These are phyloP conservation scores for Lupinus albus DNA, from an alignment of 306 rosid species.

Conservation along the genomic window DNA sequence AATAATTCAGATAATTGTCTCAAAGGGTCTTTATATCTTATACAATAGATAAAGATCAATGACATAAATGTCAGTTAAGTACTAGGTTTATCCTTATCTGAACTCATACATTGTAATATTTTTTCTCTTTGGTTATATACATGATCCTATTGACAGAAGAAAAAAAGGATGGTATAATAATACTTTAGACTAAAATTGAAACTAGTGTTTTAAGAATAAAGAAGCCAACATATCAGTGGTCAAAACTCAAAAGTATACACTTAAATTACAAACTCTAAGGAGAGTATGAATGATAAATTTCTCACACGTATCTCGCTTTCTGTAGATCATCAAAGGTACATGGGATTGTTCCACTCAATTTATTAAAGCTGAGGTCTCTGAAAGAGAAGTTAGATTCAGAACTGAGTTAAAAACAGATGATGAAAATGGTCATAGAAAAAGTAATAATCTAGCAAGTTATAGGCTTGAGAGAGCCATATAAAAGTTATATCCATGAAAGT, in stretches of 20 bases:
- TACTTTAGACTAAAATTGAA: not conserved
- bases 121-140: no score
- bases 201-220: not conserved
- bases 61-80: not conserved
- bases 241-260: not conserved
- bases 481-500: not conserved
- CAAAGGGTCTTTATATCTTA: conserved; percentile 6
- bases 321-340: conserved; percentile 35
- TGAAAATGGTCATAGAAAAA: no score
- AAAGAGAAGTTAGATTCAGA: conserved; percentile 3
- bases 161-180: no score
- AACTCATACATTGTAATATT: no score
- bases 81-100: no score
- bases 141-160: no score
- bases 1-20: not conserved
- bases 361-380: conserved; percentile 91
- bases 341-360: conserved; percentile 65
- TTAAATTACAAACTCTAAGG: conserved; percentile 3
- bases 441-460: not conserved
- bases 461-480: not conserved
- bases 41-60: not conserved
- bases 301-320: conserved; percentile 52
- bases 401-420: conserved; percentile 15
- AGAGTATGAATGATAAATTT: conserved; percentile 17
- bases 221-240: conserved; percentile 11